Base-by-base conservation (phyloP, 2,329 filamentous ascomycete species). In the Cercospora sesami region DNA sequence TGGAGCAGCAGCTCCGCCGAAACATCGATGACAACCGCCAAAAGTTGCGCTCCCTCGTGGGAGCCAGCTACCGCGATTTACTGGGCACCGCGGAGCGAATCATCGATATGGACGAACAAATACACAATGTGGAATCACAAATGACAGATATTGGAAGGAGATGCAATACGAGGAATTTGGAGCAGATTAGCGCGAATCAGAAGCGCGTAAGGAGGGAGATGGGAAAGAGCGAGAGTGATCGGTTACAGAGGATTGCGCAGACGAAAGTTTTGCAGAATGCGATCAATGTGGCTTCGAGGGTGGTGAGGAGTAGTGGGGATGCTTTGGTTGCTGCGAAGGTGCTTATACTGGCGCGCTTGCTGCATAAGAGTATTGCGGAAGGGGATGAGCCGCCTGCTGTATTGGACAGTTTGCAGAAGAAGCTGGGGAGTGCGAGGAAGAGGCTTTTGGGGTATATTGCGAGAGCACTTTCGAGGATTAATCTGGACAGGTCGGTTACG, bases 1-100 rank as follows among this genome's bases (percentile, higher is more conserved):
- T 90, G 75, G 87, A 90, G 78, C 85, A 86, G 77, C 87, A 90
- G 79, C 83, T 91, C 67, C 87, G 87, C 64, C 82, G 82, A 68
- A 86, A 87, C 78, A 85, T 88, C 72, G 81, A 85, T 59, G 87
- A 86, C 73, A 90, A 90, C 79, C 86, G 85, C 75, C 86, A 89
- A 79, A 89, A 88, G 80, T 82, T 91, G 73, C 85, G 89, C 73
- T 85, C 86, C 71, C 83, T 90, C 66, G 89, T 91, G 70, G 89
- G 89, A 21, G 83, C 86, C 73, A 87, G 87, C 75, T 98, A 98
- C 80, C 91, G 94, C 73, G 92, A 95, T 75, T 88, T 98, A 8
- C 88, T 98, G 28, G 92, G 92, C 63, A 97, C 94, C 0, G 94
- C 94, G 64, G 94, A 97, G 80, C 90, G 90, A n/a, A 98, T 98